These are phyloP conservation scores for Apophysomyces elegans DNA, from an alignment of 371 early-diverging fungal genomes.

Conservation along the genomic window DNA sequence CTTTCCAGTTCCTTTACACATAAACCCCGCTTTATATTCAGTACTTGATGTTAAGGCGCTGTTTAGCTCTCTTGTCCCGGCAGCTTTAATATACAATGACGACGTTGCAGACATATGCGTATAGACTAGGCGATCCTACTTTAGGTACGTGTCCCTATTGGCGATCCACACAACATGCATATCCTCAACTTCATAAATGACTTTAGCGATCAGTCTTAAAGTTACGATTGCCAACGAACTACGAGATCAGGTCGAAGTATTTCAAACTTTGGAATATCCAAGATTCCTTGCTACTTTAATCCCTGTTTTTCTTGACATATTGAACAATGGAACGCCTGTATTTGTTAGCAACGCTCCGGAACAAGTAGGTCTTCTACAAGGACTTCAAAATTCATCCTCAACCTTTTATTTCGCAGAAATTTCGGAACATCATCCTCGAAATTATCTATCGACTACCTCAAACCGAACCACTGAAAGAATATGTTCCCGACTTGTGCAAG, in stretches of 20 bases:
- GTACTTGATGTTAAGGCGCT: conserved; percentile 5
- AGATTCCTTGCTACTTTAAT: conserved; percentile 78
- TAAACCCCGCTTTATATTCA: background rate
- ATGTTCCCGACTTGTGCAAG: conserved; percentile 61
- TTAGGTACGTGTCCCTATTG: conserved; percentile 40
- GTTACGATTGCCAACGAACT: conserved; percentile 87
- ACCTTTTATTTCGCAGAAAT: conserved; percentile 65
- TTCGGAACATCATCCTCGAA: conserved; percentile 89
- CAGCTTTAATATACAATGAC: conserved; percentile 37
- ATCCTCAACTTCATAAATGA: background rate
- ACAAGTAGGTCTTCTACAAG: conserved; percentile 63
- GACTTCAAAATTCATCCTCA: background rate
- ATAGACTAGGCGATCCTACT: conserved; percentile 66
- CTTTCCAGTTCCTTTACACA: background rate
- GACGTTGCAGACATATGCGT: conserved; percentile 70
- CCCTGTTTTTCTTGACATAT: conserved; percentile 81
- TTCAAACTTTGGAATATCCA: conserved; percentile 85
- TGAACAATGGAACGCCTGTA: conserved; percentile 78
- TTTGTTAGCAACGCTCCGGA: conserved; percentile 82
- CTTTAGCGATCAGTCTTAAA: conserved; percentile 65
- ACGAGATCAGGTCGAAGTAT: conserved; percentile 89
- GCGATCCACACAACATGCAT: background rate
- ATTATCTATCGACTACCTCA: conserved; percentile 92
- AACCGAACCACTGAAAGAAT: conserved; percentile 75
- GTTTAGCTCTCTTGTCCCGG: background rate